Evolutionary conservation across 306 rosid genomes (phyloP).

Genomic region (Cucurbita ficifolia): DNA sequence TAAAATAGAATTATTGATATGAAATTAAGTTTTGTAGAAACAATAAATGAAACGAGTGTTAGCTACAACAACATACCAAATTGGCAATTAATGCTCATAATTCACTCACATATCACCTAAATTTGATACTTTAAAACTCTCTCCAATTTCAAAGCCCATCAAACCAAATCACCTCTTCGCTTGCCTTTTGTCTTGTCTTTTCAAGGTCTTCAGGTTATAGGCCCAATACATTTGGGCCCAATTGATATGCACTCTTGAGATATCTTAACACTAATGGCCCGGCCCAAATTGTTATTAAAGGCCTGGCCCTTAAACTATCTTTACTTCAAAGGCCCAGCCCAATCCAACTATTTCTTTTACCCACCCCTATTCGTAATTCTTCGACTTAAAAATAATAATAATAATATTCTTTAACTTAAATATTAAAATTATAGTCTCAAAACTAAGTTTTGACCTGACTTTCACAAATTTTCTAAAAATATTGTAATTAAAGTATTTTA

Average conservation of each 20-base stretch:
- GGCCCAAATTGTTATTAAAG: neutral
- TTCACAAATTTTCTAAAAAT: too few species aligned
- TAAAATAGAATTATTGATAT: neutral
- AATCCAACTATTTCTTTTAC: too few species aligned
- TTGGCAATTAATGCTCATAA: too few species aligned
- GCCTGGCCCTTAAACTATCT: neutral
- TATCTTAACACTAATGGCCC: neutral
- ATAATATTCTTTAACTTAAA: too few species aligned
- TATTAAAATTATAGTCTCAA: too few species aligned
- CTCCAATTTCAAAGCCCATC: neutral
- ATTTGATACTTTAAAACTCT: neutral
- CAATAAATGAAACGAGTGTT: neutral
- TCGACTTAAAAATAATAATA: too few species aligned
- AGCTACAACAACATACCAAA: too few species aligned
- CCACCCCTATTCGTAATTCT: too few species aligned
- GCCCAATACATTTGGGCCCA: neutral
- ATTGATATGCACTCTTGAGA: neutral
- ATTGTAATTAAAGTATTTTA: too few species aligned
- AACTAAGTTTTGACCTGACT: too few species aligned
- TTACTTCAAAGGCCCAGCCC: neutral
- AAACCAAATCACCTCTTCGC: too few species aligned
- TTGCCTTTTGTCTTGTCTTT: too few species aligned
- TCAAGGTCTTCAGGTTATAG: neutral
- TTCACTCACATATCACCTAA: neutral
- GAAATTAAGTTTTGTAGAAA: neutral